Conservation (phyloP, 2,329 filamentous ascomycete genomes). For the Aspergillus melleus region DNA sequence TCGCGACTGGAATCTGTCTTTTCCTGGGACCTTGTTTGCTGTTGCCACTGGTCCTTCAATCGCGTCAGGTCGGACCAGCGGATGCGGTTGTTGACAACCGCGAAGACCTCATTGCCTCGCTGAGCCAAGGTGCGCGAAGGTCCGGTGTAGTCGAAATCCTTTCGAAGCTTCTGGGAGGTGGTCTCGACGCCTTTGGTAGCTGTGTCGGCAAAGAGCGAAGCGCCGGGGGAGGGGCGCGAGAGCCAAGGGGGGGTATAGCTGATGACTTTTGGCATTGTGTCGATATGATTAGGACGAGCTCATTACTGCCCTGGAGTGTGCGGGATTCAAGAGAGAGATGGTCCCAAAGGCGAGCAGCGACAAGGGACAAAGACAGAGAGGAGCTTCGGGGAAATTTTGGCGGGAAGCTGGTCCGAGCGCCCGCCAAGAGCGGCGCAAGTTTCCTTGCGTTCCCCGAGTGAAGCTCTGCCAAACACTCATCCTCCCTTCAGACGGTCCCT, state of each 20-base stretch:
- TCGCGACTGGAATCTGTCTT: slow-evolving; percentile 35
- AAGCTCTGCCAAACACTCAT: background rate
- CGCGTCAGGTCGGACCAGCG: slow-evolving; percentile 84
- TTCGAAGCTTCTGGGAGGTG: slow-evolving; percentile 19
- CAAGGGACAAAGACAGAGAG: background rate
- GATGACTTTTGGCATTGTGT: slow-evolving; percentile 77
- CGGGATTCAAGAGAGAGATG: background rate
- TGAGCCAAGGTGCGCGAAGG: slow-evolving; percentile 68
- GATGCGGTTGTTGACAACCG: slow-evolving; percentile 84
- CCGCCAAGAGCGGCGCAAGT: slow-evolving; percentile 22
- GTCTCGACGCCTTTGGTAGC: slow-evolving; percentile 42
- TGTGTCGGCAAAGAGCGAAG: slow-evolving; percentile 68
- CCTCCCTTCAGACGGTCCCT: background rate
- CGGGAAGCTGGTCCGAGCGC: slow-evolving; percentile 4
- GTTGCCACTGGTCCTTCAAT: slow-evolving; percentile 65
- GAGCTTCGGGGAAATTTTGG: slow-evolving; percentile 17
- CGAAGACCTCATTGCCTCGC: slow-evolving; percentile 83
- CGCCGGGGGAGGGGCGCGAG: slow-evolving; percentile 71
- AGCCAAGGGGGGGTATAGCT: slow-evolving; percentile 88
- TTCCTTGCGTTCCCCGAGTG: slow-evolving; percentile 1
- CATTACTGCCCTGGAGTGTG: background rate
- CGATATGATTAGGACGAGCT: background rate
- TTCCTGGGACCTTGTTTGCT: slow-evolving; percentile 35
- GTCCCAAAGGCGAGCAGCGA: background rate
- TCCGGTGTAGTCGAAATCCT: slow-evolving; percentile 30